Evolutionary conservation across 2,329 filamentous ascomycete genomes (phyloP).

Genomic region (Penicillium polonicum): DNA sequence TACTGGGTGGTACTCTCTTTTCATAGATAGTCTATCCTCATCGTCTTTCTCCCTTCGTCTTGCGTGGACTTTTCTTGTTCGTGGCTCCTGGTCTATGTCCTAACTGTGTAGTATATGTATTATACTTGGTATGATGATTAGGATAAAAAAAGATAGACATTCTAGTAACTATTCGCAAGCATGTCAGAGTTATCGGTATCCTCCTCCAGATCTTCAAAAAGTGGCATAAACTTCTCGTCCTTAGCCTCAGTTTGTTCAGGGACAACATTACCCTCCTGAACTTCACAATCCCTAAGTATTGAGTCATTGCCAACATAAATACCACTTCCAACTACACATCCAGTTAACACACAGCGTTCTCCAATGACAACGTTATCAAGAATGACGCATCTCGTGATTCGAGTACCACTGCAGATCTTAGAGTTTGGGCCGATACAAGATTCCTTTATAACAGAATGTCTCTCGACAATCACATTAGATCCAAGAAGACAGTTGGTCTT

Average conservation of each 20-base stretch:
- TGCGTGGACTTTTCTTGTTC: neutral
- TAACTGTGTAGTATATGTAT: too few species aligned
- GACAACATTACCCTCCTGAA: neutral
- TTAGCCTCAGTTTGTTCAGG: neutral
- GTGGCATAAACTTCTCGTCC: slow-evolving; percentile 1
- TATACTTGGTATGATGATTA: neutral
- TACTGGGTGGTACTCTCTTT: neutral
- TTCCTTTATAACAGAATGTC: neutral
- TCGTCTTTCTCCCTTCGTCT: neutral
- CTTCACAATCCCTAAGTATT: neutral
- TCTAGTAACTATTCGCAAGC: neutral
- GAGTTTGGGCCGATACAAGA: slow-evolving; percentile 1
- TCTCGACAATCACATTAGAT: neutral
- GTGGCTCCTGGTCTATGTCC: too few species aligned
- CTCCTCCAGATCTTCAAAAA: neutral
- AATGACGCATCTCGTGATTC: neutral
- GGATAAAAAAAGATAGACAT: neutral
- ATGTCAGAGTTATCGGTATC: neutral
- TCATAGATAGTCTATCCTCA: neutral
- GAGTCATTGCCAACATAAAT: neutral
- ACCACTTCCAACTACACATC: neutral
- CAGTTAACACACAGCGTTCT: neutral
- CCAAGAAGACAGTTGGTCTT: neutral
- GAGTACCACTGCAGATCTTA: neutral
- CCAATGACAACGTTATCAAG: neutral